A percentile compares a stretch with the other conserved stretches of the same genome.
phyloP scores from a whole-genome alignment of 768 basidiomycete species.

The Phlebiopsis flavidoalba region DNA sequence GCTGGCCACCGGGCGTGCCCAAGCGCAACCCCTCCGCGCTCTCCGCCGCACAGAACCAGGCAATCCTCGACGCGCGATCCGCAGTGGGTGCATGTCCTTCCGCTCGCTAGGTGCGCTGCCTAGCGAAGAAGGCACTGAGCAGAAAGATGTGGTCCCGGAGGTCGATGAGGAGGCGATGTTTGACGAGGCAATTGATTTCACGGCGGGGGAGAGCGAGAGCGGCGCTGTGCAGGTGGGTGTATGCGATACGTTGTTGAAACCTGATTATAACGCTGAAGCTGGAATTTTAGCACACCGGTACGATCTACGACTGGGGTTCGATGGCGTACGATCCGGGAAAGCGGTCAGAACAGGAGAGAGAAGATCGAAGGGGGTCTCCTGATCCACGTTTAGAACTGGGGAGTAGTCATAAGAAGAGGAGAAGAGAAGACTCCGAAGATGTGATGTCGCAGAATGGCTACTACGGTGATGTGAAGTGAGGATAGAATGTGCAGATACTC shows the following conservation, averaged over 20 bases:
- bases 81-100: slow-evolving; percentile 45
- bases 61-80: slow-evolving; percentile 44
- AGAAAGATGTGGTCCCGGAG: not conserved
- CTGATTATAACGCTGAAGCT: not conserved
- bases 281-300: not conserved
- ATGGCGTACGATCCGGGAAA: not conserved
- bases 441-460: not conserved
- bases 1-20: slow-evolving; percentile 60
- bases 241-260: not conserved
- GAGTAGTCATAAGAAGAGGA: not conserved
- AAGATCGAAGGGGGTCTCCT: not conserved
- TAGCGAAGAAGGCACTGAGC: not conserved
- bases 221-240: not conserved
- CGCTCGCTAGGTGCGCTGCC: slow-evolving; percentile 5
- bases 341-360: not conserved
- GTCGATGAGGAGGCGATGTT: not conserved
- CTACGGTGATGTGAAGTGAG: not conserved
- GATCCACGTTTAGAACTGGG: not conserved
- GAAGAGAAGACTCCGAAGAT: not conserved
- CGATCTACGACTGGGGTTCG: not conserved
- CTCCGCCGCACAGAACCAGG: slow-evolving; percentile 49
- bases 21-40: slow-evolving; percentile 58
- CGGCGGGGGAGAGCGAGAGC: not conserved
- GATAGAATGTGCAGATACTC: not conserved
- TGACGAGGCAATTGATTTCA: not conserved